Evolutionary conservation across 2,329 filamentous ascomycete species (phyloP), one percentile per base, ranked within the genome.

Genomic region (Exserohilum rostratum): DNA sequence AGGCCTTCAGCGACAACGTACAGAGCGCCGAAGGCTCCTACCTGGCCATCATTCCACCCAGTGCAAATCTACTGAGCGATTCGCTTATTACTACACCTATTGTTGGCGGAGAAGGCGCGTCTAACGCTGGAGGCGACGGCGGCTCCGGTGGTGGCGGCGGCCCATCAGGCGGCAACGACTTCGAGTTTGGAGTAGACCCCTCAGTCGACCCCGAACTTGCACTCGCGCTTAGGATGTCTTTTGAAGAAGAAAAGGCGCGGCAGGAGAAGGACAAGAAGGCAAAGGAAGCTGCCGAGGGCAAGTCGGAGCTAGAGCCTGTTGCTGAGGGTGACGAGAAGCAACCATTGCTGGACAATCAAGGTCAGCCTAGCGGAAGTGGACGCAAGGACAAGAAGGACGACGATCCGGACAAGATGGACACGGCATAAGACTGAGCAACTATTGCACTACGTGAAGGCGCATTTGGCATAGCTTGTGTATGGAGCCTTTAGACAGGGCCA

Each of bases 211-310:
- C 95, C 3, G 95, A 99, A 76, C 81, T 99, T 70, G 95, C 95
- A 18, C 85, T 99, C 65, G 95, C 95, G 47, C 81, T 99, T 73
- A 88, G 95, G 61, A 96, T 99, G 91, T 96, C 91, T 77, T 91
- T 96, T 85, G 95, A 99, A 76, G 95, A 99, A 75, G 95, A 99
- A 78, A 96, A 96, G 80, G 93, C 93, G 58, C 83, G 95, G 68
- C 88, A 96, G 77, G 93, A 96, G 76, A 91, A 91, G 78, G 87
- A 89, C 70, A 90, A 89, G 66, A 87, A 87, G 67, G 86, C 91
- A 60, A 88, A 90, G 65, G 88, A 90, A 65, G 84, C 87, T 55
- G 77, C 80, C 33, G 85, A 90, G 49, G 86, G 86, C 64, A 93
- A 93, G 80, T 86, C 86, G 38, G 85, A 87, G 40, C 81, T 98